Evolutionary conservation across 176 grass and related monocot genomes (phyloP), one percentile per base, ranked within the genome.

Genomic region (Alopecurus myosuroides): DNA sequence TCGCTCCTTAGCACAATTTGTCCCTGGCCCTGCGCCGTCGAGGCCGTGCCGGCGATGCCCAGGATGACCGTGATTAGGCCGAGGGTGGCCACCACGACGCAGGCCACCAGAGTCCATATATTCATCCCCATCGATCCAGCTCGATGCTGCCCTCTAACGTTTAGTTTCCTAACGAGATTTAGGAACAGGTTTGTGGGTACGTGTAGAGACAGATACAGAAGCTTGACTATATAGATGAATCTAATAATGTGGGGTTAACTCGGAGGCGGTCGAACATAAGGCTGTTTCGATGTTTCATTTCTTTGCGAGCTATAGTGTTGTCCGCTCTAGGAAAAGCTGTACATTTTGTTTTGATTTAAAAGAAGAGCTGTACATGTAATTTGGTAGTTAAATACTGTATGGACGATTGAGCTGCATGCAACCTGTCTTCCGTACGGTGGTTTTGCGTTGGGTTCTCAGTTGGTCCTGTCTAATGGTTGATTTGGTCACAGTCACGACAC

Each of bases 1-100:
- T 29, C 2, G 36, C 8, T 0, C 17, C 0, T 2, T 0, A n/a
- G n/a, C n/a, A n/a, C n/a, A n/a, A n/a, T n/a, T n/a, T n/a, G n/a
- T n/a, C n/a, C n/a, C n/a, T n/a, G n/a, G n/a, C n/a, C n/a, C 71
- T 70, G 1, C 15, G 65, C 28, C 22, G 63, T 15, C 8, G 77
- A 35, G 3, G 53, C 41, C 42, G 49, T 44, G 22, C 67, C 77
- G 53, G 55, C 55, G 67, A 86, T 11, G 15, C 85, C 85, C 23
- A 86, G 20, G 77, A 86, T 63, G 77, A 81, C 67, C 10, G 68
- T 23, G 40, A 86, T 0, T n/a, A 86, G 53, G 55, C 85, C 68
- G 7, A 86, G 53, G 55, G 60, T 13, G 52, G n/a, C 85, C 67
- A 81, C 68, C 4, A 13, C 70, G 70, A 26, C 70, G 70, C 41